Percentiles rank a stretch among this genome's conserved stretches.
phyloP scores from a whole-genome alignment of 768 basidiomycete species.

The Lepiota brunneoincarnata region DNA sequence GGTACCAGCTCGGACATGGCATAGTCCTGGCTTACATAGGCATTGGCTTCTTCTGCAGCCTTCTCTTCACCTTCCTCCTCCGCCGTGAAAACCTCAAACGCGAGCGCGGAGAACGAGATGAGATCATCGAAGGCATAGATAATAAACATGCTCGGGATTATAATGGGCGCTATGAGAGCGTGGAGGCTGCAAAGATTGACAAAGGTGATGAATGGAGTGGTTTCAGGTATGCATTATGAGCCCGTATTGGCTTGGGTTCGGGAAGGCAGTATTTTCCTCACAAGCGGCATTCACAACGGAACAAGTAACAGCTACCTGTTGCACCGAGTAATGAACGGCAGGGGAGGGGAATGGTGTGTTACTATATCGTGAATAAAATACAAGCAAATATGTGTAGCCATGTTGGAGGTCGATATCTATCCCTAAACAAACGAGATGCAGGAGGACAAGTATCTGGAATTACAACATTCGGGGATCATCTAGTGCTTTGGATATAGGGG shows the following conservation, averaged over 20 bases:
- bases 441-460: not conserved
- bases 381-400: slow-evolving; percentile 15
- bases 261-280: slow-evolving; percentile 16
- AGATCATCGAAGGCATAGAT: slow-evolving; percentile 52
- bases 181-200: slow-evolving; percentile 54
- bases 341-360: slow-evolving; percentile 10
- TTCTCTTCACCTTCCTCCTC: slow-evolving; percentile 44
- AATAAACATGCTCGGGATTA: slow-evolving; percentile 40
- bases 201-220: slow-evolving; percentile 78
- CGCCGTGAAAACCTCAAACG: slow-evolving; percentile 58
- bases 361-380: slow-evolving; percentile 23
- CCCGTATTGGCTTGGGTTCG: not conserved
- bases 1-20: slow-evolving; percentile 69
- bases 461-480: slow-evolving; percentile 21
- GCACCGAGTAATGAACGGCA: slow-evolving; percentile 13
- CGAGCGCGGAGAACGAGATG: slow-evolving; percentile 67
- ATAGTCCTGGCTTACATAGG: slow-evolving; percentile 69
- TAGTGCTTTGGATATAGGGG: slow-evolving; percentile 33
- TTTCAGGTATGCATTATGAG: slow-evolving; percentile 61
- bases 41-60: slow-evolving; percentile 56
- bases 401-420: slow-evolving; percentile 4
- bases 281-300: slow-evolving; percentile 18
- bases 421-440: slow-evolving; percentile 9
- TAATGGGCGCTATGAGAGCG: slow-evolving; percentile 52
- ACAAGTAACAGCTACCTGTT: not conserved